Conservation (phyloP, 495 filamentous ascomycete genomes). For the Tuber borchii region DNA sequence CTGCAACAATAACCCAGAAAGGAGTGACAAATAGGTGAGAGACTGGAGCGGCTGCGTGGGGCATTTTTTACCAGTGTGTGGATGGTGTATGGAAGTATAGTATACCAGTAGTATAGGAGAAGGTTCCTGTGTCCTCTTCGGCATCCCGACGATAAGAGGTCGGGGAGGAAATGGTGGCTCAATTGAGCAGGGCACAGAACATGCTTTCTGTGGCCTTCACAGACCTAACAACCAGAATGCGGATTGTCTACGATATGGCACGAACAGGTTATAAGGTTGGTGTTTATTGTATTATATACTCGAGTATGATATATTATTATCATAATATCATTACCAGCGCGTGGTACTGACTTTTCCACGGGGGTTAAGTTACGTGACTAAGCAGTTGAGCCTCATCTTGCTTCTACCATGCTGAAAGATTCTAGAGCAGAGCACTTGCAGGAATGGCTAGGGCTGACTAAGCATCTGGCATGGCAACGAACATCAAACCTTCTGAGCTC, state of each 20-base stretch:
- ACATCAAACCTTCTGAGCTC: constrained; percentile 36
- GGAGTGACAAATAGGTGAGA: constrained; percentile 16
- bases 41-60: constrained; percentile 11
- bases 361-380: constrained; percentile 11
- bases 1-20: constrained; percentile 10
- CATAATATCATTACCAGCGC: too few species aligned
- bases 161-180: neutral
- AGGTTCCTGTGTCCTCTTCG: constrained; percentile 14
- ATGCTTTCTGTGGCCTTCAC: neutral
- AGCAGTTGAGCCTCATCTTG: constrained; percentile 22
- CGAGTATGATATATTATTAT: too few species aligned
- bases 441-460: constrained; percentile 20
- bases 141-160: constrained; percentile 23
- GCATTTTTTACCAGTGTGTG: neutral
- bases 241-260: neutral
- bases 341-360: neutral
- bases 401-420: constrained; percentile 22
- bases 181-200: constrained; percentile 8
- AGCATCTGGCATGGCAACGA: neutral
- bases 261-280: neutral
- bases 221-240: neutral
- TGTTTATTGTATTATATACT: neutral
- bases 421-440: constrained; percentile 18
- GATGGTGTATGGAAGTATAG: neutral
- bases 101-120: neutral